Conservation (phyloP, 1,284 basidiomycete species). For the Apiotrichum mycotoxinovorans region DNA sequence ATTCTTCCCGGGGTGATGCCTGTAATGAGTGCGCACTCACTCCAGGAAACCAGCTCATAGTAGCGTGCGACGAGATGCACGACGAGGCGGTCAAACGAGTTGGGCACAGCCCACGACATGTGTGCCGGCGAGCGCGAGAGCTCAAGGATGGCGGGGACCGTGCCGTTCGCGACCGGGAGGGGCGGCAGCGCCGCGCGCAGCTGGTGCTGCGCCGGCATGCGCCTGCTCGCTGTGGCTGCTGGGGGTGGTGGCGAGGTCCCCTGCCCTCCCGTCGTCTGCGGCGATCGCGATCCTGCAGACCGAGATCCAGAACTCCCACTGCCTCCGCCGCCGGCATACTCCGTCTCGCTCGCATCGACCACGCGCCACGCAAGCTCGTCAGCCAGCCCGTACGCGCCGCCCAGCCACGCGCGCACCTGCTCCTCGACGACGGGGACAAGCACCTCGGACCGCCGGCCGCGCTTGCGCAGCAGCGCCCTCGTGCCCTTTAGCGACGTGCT, state of each 20-base stretch:
- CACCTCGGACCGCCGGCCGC: constrained; percentile 39
- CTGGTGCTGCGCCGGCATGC: constrained; percentile 33
- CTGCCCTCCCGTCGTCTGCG: too few relatives aligned
- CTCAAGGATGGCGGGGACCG: constrained; percentile 39
- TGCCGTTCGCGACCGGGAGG: constrained; percentile 16
- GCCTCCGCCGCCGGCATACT: constrained; percentile 11
- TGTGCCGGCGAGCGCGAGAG: constrained; percentile 43
- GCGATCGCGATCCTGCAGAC: too few relatives aligned
- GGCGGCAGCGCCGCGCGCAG: constrained; percentile 23
- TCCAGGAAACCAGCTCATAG: constrained; percentile 48
- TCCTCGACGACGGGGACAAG: constrained; percentile 37
- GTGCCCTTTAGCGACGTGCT: constrained; percentile 46
- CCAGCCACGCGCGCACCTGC: constrained; percentile 40
- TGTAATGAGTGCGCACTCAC: too few relatives aligned
- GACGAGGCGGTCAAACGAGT: constrained; percentile 46
- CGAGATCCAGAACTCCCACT: too few relatives aligned
- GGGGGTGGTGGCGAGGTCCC: neutral
- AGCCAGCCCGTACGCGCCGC: constrained; percentile 19
- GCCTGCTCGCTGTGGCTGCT: constrained; percentile 6
- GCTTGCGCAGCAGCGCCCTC: constrained; percentile 37
- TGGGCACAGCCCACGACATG: constrained; percentile 41
- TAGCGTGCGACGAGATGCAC: constrained; percentile 46
- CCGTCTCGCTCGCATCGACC: constrained; percentile 25
- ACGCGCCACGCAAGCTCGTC: constrained; percentile 28
- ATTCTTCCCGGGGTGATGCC: neutral